Base-by-base conservation (phyloP, 225 moss, liverwort and hornwort genomes). In the Pleurozium schreberi region DNA sequence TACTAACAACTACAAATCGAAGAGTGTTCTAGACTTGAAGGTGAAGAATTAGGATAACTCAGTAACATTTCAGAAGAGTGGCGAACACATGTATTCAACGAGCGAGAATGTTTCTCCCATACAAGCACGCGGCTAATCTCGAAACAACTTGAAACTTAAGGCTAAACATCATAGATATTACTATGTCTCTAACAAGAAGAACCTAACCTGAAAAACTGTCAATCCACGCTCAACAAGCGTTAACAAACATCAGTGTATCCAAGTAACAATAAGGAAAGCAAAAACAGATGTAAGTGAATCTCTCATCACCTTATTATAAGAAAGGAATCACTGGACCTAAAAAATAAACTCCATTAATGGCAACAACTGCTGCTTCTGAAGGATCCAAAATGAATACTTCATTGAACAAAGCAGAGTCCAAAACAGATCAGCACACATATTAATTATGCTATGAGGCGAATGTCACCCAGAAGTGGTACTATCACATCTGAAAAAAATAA, bases 121-220 rank as follows among this genome's bases (percentile, higher is more conserved):
- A 67, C 74, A 85, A 64, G 80, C 71, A 78, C 28, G 62, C 36
- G 49, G n/a, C n/a, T 71, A 60, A 53, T 75, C 53, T 53, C 38
- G 40, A 63, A 89, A 59, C 40, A 77, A 87, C 67, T 30, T 16
- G 69, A 83, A 69, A n/a, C n/a, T n/a, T n/a, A n/a, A 38, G 66
- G 66, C 66, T 77, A 49, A 42, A 75, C 50, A 33, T 33, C 70
- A 69, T 40, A 61, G 42, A 38, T 73, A 59, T 71, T 55, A 68
- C 25, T 52, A 57, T 28, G 40, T 47, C 50, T 36, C 34, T 87
- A 68, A 68, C 38, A 47, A 75, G 43, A 61, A 20, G 42, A 85
- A 26, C 61, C 77, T 49, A 59, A 94, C 94, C 93, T 94, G 94
- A 63, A 93, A 60, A 87, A 95, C n/a, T n/a, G n/a, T 69, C 84